Percentiles rank a stretch among this genome's conserved stretches.
Conservation (phyloP, 306 rosid genomes). For the Trifolium dubium region DNA sequence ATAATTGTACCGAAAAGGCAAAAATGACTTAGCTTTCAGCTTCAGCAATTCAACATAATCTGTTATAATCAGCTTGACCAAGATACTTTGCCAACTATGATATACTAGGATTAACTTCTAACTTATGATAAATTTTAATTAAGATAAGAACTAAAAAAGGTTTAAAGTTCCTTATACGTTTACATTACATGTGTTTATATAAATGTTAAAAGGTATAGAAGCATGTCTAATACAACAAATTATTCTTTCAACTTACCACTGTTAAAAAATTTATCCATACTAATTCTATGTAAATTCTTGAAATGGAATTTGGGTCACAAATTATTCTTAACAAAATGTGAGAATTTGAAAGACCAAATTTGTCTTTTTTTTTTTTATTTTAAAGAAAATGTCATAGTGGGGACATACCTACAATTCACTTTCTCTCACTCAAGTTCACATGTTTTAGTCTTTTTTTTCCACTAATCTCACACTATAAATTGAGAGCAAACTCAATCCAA, state of each 20-base stretch:
- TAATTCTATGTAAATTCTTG: too few species aligned
- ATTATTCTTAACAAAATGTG: too few species aligned
- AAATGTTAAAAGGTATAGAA: background rate
- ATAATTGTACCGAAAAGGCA: background rate
- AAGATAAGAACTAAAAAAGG: background rate
- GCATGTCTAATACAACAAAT: background rate
- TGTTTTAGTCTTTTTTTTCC: slow-evolving; percentile 28
- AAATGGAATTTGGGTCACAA: too few species aligned
- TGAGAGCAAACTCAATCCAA: slow-evolving; percentile 50
- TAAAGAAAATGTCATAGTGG: too few species aligned
- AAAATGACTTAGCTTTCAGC: background rate
- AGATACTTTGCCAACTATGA: background rate
- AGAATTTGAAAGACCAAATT: too few species aligned
- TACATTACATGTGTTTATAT: background rate
- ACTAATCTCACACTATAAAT: slow-evolving; percentile 61
- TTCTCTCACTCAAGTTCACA: background rate
- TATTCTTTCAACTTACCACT: background rate
- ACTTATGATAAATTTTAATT: background rate
- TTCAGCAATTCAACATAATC: background rate
- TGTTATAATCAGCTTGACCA: background rate
- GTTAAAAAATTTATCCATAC: too few species aligned
- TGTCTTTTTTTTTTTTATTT: too few species aligned
- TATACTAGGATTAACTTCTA: background rate
- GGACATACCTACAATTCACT: too few species aligned
- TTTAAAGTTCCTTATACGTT: background rate